These are phyloP conservation scores for Xylaria sp. DNA, from an alignment of 2,329 filamentous ascomycete genomes.

Conservation along the genomic window DNA sequence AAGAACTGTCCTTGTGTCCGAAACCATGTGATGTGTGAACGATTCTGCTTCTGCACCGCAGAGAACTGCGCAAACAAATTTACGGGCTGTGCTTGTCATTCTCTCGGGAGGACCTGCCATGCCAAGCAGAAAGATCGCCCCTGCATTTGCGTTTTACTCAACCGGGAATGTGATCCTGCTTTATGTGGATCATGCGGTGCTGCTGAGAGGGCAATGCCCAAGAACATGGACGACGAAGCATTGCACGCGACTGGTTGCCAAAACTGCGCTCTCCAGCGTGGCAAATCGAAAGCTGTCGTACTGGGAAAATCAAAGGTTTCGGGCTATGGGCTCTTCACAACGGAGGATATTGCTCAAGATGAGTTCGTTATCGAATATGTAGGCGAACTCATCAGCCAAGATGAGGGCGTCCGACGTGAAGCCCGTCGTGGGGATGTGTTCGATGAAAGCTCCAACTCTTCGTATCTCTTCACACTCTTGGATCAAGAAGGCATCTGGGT, in stretches of 20 bases:
- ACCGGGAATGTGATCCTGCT: slow-evolving; percentile 75
- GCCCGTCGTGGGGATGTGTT: slow-evolving; percentile 56
- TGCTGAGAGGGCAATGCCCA: slow-evolving; percentile 60
- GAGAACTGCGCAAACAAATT: slow-evolving; percentile 58
- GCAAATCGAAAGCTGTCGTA: slow-evolving; percentile 58
- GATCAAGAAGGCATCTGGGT: slow-evolving; percentile 61
- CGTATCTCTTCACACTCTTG: slow-evolving; percentile 58
- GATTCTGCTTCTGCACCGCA: slow-evolving; percentile 60
- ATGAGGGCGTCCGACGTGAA: slow-evolving; percentile 65
- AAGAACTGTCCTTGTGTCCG: slow-evolving; percentile 58
- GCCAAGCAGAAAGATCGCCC: slow-evolving; percentile 51
- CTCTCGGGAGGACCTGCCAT: slow-evolving; percentile 53
- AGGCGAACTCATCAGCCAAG: slow-evolving; percentile 67
- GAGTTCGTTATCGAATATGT: slow-evolving; percentile 79
- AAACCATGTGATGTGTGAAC: slow-evolving; percentile 62
- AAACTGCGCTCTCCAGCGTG: slow-evolving; percentile 68
- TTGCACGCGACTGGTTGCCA: slow-evolving; percentile 58
- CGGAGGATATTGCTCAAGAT: slow-evolving; percentile 59
- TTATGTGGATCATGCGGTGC: slow-evolving; percentile 69
- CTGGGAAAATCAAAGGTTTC: slow-evolving; percentile 66
- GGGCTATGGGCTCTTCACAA: slow-evolving; percentile 71
- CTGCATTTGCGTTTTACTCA: slow-evolving; percentile 67
- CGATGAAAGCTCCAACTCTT: slow-evolving; percentile 57
- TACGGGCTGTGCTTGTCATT: slow-evolving; percentile 60
- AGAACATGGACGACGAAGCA: slow-evolving; percentile 55